Conservation (phyloP, 108 stramenopile species). For the Thalassiosira profunda region DNA sequence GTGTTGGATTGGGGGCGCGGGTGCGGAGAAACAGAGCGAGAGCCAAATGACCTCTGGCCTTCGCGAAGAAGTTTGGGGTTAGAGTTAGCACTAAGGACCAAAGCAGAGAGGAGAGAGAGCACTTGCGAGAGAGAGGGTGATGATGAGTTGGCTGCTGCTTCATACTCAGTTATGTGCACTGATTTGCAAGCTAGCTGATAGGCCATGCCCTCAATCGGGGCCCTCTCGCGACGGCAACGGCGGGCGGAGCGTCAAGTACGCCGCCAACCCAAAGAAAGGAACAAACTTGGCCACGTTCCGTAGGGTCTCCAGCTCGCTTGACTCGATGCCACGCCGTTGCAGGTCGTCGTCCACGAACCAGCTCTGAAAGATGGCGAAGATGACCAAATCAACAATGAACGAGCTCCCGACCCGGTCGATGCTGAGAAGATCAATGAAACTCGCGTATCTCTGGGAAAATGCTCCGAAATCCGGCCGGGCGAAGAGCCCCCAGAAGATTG, state of each 20-base stretch:
- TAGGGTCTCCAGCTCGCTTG: conserved; percentile 20
- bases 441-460: conserved; percentile 39
- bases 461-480: conserved; percentile 65
- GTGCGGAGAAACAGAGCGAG: no score
- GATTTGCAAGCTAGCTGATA: no score
- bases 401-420: conserved; percentile 82
- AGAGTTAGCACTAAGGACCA: no score
- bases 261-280: conserved; percentile 82
- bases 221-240: conserved; percentile 5
- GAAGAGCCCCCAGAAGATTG: conserved; percentile 67
- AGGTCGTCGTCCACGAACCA: conserved; percentile 88
- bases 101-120: no score
- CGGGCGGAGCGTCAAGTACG: conserved; percentile 71
- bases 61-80: no score
- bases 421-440: conserved; percentile 62
- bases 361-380: conserved; percentile 81
- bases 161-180: no score
- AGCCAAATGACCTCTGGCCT: no score
- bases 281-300: conserved; percentile 60
- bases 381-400: conserved; percentile 80
- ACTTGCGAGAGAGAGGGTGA: no score
- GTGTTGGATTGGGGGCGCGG: no score
- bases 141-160: no score
- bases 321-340: conserved; percentile 56
- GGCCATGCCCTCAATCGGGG: no score